Base-by-base conservation (phyloP, 2,329 filamentous ascomycete genomes). In the Venturia aucupariae region DNA sequence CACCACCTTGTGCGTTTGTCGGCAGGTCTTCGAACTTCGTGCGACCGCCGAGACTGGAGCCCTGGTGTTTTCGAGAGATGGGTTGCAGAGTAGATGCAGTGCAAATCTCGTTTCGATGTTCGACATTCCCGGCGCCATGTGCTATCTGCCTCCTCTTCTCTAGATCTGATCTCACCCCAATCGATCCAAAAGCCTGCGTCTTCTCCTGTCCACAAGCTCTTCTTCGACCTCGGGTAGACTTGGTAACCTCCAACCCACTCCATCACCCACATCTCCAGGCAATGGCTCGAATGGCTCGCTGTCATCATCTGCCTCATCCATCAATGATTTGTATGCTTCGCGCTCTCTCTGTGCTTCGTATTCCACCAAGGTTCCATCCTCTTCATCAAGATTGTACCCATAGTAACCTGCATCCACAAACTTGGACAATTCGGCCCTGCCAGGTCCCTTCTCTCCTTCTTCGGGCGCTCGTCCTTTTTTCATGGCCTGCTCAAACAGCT, bases 331-430 rank as follows among this genome's bases (percentile, higher is more conserved):
- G 66, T 85, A 81, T 0, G 92, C 91, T 74, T 95, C 89, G 68
- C 86, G 83, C 80, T 97, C 94, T 78, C 92, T 94, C 71, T 85
- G 81, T 57, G 80, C 82, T 80, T 99, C 94, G 74, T 95, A 96
- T 62, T 81, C 84, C 67, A 97, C 74, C 72, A 97, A 74, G 57
- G 82, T 85, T 0, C 88, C 90, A 74, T 96, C 91, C 75, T 97
- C 94, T 75, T 97, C 92, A 69, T 92, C 90, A 8, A 92, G 83
- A 67, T 92, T 92, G 75, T 96, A 99, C 48, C 94, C 94, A 75
- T 97, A 99, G 76, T 99, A 99, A 39, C 87, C 89, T 15, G 94
- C 94, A 76, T 99, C 91, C 10, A 99, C 92, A 69, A 87, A 84
- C 76, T 84, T 86, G 66, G 87, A 78, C 69, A 92, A 73, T 70